Conservation (phyloP, 441 rosid species). For the Gossypium schwendimanii region DNA sequence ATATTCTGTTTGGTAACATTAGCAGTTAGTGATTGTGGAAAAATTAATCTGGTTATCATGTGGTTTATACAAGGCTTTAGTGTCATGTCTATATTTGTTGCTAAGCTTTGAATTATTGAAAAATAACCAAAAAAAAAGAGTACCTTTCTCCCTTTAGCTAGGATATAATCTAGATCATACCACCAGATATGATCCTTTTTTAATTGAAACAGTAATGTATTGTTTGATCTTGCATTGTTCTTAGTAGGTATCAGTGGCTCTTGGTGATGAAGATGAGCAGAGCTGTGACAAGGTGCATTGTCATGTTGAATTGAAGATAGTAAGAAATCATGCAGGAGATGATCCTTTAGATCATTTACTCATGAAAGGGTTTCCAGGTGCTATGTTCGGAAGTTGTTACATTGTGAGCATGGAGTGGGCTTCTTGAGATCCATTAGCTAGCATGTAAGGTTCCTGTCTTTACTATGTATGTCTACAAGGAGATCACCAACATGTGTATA, state of each 20-base stretch:
- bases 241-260: background rate
- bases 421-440: background rate
- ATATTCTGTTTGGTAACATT: background rate
- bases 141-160: background rate
- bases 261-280: background rate
- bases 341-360: background rate
- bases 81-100: no score
- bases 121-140: background rate
- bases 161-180: background rate
- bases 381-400: background rate
- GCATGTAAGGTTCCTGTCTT: background rate
- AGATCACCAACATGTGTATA: no score
- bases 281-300: background rate
- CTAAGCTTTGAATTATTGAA: background rate
- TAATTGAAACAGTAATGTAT: background rate
- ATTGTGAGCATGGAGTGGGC: background rate
- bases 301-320: background rate
- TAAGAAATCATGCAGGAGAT: background rate
- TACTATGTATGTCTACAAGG: background rate
- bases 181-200: background rate
- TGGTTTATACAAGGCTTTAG: background rate
- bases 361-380: background rate
- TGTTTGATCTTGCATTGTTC: background rate
- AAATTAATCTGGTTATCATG: background rate
- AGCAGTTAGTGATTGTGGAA: background rate